Conservation (phyloP, 2,329 filamentous ascomycete genomes). For the Beauveria varroae region DNA sequence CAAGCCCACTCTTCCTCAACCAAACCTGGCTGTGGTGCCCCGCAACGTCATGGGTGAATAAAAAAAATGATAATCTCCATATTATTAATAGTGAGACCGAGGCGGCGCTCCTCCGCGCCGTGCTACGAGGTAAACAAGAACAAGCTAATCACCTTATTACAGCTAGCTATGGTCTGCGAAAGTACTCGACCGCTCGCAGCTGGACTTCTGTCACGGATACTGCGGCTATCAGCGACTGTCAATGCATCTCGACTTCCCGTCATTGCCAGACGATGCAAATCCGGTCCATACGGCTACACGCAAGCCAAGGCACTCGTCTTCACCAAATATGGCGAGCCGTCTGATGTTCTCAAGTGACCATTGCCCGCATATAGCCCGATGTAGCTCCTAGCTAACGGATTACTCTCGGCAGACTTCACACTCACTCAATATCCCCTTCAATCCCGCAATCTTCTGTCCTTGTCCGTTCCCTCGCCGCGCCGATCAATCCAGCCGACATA, state of each 20-base stretch:
- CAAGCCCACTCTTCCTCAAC: neutral
- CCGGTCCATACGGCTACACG: constrained; percentile 69
- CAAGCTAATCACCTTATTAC: neutral
- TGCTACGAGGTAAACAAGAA: neutral
- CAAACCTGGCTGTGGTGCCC: neutral
- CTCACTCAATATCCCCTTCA: constrained; percentile 68
- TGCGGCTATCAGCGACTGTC: neutral
- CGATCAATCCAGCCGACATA: constrained; percentile 95
- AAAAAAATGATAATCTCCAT: neutral
- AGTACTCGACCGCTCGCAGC: neutral
- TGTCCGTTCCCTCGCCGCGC: constrained; percentile 79
- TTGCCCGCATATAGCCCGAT: constrained; percentile 26
- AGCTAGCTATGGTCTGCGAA: neutral
- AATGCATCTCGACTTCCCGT: constrained; percentile 14
- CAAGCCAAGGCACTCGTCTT: constrained; percentile 79
- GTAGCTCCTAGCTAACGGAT: constrained; percentile 2
- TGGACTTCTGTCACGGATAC: neutral
- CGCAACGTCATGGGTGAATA: constrained; percentile 3
- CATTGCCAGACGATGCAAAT: constrained; percentile 39
- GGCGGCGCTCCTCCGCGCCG: too few species aligned
- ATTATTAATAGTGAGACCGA: too few species aligned
- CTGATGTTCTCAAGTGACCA: constrained; percentile 57
- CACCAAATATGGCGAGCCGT: constrained; percentile 65
- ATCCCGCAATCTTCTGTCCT: constrained; percentile 60
- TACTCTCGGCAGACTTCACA: constrained; percentile 49